Base-by-base conservation (phyloP, 805 yeast genomes). In the Yarrowia sp. region DNA sequence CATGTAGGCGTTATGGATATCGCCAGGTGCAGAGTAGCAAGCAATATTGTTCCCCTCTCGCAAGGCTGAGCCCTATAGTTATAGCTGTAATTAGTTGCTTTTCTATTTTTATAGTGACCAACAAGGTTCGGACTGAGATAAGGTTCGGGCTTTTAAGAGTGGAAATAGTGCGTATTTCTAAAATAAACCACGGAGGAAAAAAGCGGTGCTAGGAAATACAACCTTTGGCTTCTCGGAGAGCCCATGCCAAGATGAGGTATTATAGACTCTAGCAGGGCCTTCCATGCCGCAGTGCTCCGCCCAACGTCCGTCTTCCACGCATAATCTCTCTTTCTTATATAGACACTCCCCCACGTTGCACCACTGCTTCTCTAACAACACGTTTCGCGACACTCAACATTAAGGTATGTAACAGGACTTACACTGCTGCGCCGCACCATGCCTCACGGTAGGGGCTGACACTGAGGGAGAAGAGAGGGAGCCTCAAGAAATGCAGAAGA, bases 361-460 rank as follows among this genome's bases (percentile, higher is more conserved):
- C 36, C 10, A 36, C 38, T 12, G 14, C 24, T n/a, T 7, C 36
- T 30, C 53, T 9, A 15, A 15, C 13, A 2, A 34, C 24, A 17
- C 55, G 46, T 44, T 60, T 46, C n/a, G 14, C 24, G 34, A 17
- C 53, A 14, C 44, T 9, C 6, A 14, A 19, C 30, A 14, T 47
- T 61, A 61, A 46, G 53, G 53, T 61, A 43, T 30, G 64, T 52
- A 52, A 55, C 61, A 53, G 44, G 34, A 46, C 56, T 24, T 36
- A 12, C n/a, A n/a, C 38, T 38, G 61, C 64, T 38, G 50, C 39
- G 50, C 49, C 64, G 50, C 64, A 58, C 43, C 43, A 36, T 33
- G 58, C 58, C 58, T 52, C 58, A 53, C 33, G 34, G 34, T 14
- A 24, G 46, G 38, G 63, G 61, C 61, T 55, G 61, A 24, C 49